phyloP scores from a whole-genome alignment of 352 stramenopile species.

The Phytophthora litchii region DNA sequence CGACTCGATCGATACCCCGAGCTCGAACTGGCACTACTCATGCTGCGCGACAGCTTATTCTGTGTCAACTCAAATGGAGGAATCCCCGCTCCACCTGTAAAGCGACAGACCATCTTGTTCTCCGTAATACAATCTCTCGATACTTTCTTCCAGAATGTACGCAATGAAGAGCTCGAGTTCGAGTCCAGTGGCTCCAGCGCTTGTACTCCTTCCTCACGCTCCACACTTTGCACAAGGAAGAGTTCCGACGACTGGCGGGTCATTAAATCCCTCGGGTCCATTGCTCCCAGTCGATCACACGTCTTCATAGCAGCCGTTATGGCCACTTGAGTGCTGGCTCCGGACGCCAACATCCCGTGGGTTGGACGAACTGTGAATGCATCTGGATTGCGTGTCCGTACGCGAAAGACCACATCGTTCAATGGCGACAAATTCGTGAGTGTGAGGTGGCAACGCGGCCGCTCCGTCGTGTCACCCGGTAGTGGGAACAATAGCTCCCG shows the following conservation, averaged over 20 bases:
- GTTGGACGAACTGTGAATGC: slow-evolving; percentile 79
- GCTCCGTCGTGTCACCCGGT: slow-evolving; percentile 10
- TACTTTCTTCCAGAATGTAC: slow-evolving; percentile 66
- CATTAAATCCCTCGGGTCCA: slow-evolving; percentile 41
- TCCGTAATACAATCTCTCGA: slow-evolving; percentile 56
- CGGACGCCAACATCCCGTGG: slow-evolving; percentile 59
- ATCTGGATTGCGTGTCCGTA: slow-evolving; percentile 78
- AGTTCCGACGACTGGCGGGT: slow-evolving; percentile 47
- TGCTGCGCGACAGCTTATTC: slow-evolving; percentile 24
- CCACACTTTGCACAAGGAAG: slow-evolving; percentile 66
- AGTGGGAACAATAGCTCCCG: slow-evolving; percentile 56
- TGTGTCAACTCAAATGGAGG: slow-evolving; percentile 6
- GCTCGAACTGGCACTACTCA: slow-evolving; percentile 28
- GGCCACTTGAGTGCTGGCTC: slow-evolving; percentile 36
- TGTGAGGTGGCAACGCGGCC: slow-evolving; percentile 37
- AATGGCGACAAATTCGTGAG: slow-evolving; percentile 71
- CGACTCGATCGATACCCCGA: slow-evolving; percentile 26
- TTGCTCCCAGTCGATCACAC: slow-evolving; percentile 37
- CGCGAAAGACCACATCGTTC: slow-evolving; percentile 74
- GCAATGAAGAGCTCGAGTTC: slow-evolving; percentile 38
- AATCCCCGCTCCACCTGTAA: slow-evolving; percentile 18
- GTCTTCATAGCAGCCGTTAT: slow-evolving; percentile 46
- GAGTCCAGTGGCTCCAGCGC: slow-evolving; percentile 47
- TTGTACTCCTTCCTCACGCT: slow-evolving; percentile 51
- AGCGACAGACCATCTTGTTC: slow-evolving; percentile 74